Evolutionary conservation across 225 moss, liverwort and hornwort species (phyloP).

Genomic region (Bryoerythrophyllum caledonicum): DNA sequence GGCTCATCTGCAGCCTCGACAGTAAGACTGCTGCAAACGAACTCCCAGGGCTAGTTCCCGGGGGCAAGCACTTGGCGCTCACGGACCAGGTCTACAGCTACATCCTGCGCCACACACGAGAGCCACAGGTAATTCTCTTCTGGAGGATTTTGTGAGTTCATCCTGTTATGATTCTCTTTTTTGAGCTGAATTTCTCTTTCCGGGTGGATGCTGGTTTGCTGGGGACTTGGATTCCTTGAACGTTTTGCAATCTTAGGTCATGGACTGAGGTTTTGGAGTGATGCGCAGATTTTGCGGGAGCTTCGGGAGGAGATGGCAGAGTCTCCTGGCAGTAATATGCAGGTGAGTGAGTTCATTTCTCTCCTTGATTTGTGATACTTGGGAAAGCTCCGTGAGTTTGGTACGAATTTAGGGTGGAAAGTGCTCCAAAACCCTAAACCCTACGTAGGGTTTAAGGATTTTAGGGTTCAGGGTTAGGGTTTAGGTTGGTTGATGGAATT

Average conservation of each 20-base stretch:
- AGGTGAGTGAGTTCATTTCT: conserved; percentile 42
- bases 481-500: too few species aligned
- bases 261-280: background rate
- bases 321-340: conserved; percentile 67
- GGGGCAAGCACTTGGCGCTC: conserved; percentile 45
- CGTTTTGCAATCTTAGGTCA: background rate
- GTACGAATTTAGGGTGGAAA: background rate
- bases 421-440: too few species aligned
- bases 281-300: conserved; percentile 69
- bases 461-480: conserved; percentile 7
- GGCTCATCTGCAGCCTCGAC: conserved; percentile 37
- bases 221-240: background rate
- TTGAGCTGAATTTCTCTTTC: too few species aligned
- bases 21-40: background rate
- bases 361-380: conserved; percentile 10
- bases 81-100: conserved; percentile 60
- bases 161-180: background rate
- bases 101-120: conserved; percentile 61
- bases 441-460: conserved; percentile 18
- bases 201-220: too few species aligned
- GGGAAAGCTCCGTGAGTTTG: background rate
- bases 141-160: background rate
- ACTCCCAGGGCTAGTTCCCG: conserved; percentile 10
- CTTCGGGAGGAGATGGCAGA: conserved; percentile 78
- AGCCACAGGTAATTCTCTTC: conserved; percentile 37